Conservation (phyloP, 306 rosid species). For the Phaseolus lunatus region DNA sequence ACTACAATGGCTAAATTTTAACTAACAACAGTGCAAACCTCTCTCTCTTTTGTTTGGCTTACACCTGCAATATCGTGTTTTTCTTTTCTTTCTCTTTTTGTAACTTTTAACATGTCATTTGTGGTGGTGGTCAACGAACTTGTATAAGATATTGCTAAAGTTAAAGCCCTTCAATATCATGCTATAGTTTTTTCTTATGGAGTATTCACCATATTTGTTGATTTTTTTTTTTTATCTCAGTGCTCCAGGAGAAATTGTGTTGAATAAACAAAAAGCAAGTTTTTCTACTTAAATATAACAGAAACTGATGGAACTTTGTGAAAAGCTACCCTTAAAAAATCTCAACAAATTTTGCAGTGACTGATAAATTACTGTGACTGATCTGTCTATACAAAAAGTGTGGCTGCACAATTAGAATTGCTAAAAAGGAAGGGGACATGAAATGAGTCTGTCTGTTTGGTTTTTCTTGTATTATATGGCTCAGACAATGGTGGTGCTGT, state of each 20-base stretch:
- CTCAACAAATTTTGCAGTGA: slow-evolving; percentile 4
- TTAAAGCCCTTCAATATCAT: too few relatives aligned
- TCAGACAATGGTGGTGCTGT: slow-evolving; percentile 47
- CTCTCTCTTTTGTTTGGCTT: neutral
- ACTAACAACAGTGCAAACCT: neutral
- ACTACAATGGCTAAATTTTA: too few relatives aligned
- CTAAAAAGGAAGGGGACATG: slow-evolving; percentile 21
- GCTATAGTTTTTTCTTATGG: too few relatives aligned
- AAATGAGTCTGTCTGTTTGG: slow-evolving; percentile 26
- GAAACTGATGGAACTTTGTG: slow-evolving; percentile 1
- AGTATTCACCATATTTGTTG: too few relatives aligned
- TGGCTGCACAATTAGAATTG: slow-evolving; percentile 45
- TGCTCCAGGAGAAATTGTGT: too few relatives aligned
- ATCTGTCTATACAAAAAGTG: slow-evolving; percentile 35
- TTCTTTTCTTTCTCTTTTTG: too few relatives aligned
- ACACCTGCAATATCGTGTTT: neutral
- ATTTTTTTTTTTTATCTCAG: too few relatives aligned
- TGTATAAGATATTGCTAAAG: too few relatives aligned
- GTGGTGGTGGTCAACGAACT: too few relatives aligned
- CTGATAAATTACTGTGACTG: slow-evolving; percentile 17
- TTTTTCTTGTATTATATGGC: slow-evolving; percentile 11
- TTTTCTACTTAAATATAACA: neutral
- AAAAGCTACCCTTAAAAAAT: neutral
- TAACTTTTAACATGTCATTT: too few relatives aligned
- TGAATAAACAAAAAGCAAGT: too few relatives aligned